Evolutionary conservation across 306 rosid genomes (phyloP).

Genomic region (Psophocarpus tetragonolobus): DNA sequence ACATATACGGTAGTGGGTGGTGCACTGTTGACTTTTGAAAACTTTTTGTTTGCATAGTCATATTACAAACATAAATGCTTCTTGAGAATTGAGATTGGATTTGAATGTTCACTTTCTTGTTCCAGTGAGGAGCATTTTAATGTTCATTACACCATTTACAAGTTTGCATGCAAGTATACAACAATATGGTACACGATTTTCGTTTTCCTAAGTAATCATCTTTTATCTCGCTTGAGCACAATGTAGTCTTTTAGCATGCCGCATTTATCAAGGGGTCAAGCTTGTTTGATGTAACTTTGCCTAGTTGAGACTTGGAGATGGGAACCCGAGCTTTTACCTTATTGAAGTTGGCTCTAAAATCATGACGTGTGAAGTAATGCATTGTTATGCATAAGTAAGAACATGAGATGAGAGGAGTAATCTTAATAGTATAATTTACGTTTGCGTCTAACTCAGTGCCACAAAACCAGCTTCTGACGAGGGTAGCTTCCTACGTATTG

Average conservation of each 20-base stretch:
- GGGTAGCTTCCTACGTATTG: too few relatives aligned
- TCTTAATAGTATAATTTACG: too few relatives aligned
- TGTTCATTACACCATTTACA: background rate
- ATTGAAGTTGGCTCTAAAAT: background rate
- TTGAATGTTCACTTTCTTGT: slow-evolving; percentile 8
- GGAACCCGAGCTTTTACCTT: background rate
- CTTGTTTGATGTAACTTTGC: slow-evolving; percentile 13
- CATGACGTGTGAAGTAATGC: background rate
- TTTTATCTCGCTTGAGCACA: background rate
- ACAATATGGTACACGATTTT: background rate
- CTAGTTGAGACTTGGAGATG: background rate
- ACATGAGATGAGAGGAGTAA: background rate
- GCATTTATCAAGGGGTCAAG: background rate
- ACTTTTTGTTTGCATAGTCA: background rate
- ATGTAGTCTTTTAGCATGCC: background rate
- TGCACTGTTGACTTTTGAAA: slow-evolving; percentile 17
- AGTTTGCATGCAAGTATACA: slow-evolving; percentile 15
- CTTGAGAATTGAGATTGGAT: background rate
- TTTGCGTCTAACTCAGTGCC: too few relatives aligned
- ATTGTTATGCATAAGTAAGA: background rate
- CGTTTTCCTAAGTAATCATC: background rate
- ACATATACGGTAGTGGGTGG: background rate
- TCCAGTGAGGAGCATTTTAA: background rate
- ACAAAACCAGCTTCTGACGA: too few relatives aligned
- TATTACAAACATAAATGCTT: slow-evolving; percentile 11